Evolutionary conservation across 306 rosid species (phyloP).

Genomic region (Rosa rugosa): DNA sequence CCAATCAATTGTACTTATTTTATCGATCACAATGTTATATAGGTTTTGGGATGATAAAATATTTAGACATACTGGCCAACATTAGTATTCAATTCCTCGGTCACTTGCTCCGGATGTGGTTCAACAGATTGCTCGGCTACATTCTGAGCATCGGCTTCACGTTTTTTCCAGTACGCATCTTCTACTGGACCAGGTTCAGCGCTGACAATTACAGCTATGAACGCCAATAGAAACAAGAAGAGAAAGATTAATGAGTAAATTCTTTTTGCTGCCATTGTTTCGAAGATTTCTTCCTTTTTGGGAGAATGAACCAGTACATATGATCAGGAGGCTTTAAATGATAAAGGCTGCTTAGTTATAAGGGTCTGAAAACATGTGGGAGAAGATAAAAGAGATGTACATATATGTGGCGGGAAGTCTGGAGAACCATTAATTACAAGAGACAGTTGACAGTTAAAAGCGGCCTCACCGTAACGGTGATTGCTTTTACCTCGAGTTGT

Average conservation of each 20-base stretch:
- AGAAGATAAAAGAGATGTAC: not conserved
- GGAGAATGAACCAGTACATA: not conserved
- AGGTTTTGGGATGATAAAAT: not conserved
- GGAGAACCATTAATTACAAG: not conserved
- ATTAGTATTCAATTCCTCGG: conserved; percentile 31
- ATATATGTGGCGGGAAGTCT: conserved; percentile 4
- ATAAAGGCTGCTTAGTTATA: not conserved
- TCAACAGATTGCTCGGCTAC: conserved; percentile 22
- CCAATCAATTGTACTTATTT: not conserved
- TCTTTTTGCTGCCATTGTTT: conserved; percentile 10
- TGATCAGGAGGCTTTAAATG: not conserved
- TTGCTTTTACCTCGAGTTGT: not conserved
- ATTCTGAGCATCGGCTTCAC: conserved; percentile 35
- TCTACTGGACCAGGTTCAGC: conserved; percentile 20
- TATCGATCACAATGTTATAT: not conserved
- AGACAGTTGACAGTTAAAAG: conserved; percentile 81
- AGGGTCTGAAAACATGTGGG: not conserved
- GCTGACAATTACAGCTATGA: conserved; percentile 24
- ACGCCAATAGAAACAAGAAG: conserved; percentile 28
- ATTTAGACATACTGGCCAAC: conserved; percentile 43
- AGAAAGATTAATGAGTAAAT: not conserved
- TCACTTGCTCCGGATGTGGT: conserved; percentile 42
- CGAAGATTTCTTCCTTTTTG: not conserved
- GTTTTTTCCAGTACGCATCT: conserved; percentile 56
- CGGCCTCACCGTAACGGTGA: not conserved